phyloP scores from a whole-genome alignment of 345 rosid species.

The Aurinia saxatilis region DNA sequence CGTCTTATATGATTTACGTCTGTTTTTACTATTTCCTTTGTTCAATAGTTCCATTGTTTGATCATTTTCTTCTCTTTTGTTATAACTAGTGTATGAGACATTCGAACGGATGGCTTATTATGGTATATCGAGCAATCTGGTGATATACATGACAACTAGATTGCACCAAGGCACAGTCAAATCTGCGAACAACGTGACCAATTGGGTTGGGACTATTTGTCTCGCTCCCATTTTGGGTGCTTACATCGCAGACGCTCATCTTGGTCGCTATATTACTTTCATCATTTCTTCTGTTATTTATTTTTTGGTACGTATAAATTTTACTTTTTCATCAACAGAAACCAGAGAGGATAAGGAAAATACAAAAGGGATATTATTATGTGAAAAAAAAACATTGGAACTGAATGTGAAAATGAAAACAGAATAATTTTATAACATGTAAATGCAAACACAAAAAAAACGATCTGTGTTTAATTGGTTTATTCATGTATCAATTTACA shows the following conservation, averaged over 20 bases:
- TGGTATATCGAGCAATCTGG: slow-evolving; percentile 57
- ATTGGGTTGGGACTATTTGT: slow-evolving; percentile 58
- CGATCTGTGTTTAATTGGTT: too few species aligned
- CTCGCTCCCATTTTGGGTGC: slow-evolving; percentile 64
- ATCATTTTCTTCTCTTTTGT: too few species aligned
- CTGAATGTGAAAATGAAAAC: too few species aligned
- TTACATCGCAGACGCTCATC: slow-evolving; percentile 54
- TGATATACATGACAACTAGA: slow-evolving; percentile 38
- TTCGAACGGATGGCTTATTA: slow-evolving; percentile 69
- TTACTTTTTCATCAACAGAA: neutral
- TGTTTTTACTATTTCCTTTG: neutral
- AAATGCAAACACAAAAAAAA: too few species aligned
- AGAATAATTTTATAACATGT: too few species aligned
- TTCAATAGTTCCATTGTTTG: too few species aligned
- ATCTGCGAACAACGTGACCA: slow-evolving; percentile 58
- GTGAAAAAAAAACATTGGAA: too few species aligned
- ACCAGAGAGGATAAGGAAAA: neutral
- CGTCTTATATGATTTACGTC: too few species aligned
- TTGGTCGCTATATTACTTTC: slow-evolving; percentile 72
- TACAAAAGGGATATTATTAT: too few species aligned
- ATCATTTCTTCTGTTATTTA: slow-evolving; percentile 38
- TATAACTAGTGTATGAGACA: slow-evolving; percentile 43
- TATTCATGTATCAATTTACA: neutral
- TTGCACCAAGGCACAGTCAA: slow-evolving; percentile 58
- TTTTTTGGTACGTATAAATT: slow-evolving; percentile 34